These are phyloP conservation scores for Elsinoe necatrix DNA, from an alignment of 2,329 filamentous ascomycete genomes.

Conservation along the genomic window DNA sequence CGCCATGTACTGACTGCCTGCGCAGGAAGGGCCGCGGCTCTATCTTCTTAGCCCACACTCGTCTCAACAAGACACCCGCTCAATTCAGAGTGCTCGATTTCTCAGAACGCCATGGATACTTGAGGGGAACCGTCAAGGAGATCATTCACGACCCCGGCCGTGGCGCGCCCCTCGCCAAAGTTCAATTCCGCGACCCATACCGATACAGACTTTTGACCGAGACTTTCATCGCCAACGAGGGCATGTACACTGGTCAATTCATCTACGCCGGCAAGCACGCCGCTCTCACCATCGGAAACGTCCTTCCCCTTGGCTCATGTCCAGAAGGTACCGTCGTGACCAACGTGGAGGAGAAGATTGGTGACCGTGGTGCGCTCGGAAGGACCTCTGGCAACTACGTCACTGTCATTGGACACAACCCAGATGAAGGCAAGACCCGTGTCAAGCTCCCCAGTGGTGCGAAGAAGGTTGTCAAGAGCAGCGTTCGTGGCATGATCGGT, in stretches of 20 bases:
- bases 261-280: conserved; percentile 99
- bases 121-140: conserved; percentile 95
- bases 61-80: conserved; percentile 88
- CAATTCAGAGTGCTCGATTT: conserved; percentile 97
- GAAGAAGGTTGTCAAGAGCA: conserved; percentile 97
- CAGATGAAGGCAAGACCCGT: conserved; percentile 98
- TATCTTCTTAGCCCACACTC: conserved; percentile 70
- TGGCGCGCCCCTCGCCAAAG: conserved; percentile 94
- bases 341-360: conserved; percentile 98
- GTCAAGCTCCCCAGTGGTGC: conserved; percentile 98
- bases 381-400: conserved; percentile 99
- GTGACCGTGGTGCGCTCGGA: conserved; percentile 92
- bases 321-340: conserved; percentile 98
- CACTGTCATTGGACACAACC: conserved; percentile 95
- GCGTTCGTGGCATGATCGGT: conserved; percentile 94
- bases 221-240: conserved; percentile 99
- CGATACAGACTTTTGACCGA: conserved; percentile 94
- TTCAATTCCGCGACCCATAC: conserved; percentile 97
- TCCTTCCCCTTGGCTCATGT: conserved; percentile 87
- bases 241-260: conserved; percentile 99
- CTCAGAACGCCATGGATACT: conserved; percentile 72
- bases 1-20: conserved; percentile 15
- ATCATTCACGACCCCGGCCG: conserved; percentile 98
- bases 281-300: conserved; percentile 90
- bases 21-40: conserved; percentile 59